phyloP scores from a whole-genome alignment of 1,284 basidiomycete species.

The Chiua sp. region DNA sequence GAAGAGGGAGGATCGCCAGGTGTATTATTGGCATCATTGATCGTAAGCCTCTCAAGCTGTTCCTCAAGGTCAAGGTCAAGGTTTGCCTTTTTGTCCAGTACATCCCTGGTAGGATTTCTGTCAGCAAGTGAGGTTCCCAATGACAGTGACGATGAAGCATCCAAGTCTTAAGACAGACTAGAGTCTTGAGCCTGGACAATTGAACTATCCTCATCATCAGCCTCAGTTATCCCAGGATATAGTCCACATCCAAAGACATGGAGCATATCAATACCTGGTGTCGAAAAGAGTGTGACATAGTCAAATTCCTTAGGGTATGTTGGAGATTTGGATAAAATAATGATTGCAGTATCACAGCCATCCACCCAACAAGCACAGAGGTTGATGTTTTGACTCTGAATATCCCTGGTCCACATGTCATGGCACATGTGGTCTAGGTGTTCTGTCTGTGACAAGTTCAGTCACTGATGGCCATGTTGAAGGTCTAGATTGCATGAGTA shows the following conservation, averaged over 20 bases:
- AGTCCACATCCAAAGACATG: neutral
- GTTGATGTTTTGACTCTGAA: neutral
- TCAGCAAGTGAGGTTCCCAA: too few relatives aligned
- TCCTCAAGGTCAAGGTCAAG: neutral
- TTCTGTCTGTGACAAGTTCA: neutral
- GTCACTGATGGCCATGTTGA: neutral
- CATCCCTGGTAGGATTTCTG: neutral
- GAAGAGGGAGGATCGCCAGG: neutral
- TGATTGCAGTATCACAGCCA: neutral
- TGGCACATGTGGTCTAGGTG: neutral
- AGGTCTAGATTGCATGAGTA: constrained; percentile 1
- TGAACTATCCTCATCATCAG: neutral
- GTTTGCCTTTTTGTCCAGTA: too few relatives aligned
- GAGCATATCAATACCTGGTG: neutral
- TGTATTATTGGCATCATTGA: neutral
- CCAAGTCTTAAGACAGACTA: neutral
- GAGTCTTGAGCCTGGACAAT: neutral
- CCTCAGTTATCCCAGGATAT: constrained; percentile 1
- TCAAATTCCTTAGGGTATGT: neutral
- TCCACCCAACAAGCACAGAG: neutral
- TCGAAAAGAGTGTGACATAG: neutral
- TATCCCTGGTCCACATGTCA: constrained; percentile 1
- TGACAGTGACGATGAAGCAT: too few relatives aligned
- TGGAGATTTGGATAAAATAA: neutral
- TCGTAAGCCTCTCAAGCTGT: neutral